Conservation (phyloP, 768 basidiomycete species). For the Serendipita sp. region DNA sequence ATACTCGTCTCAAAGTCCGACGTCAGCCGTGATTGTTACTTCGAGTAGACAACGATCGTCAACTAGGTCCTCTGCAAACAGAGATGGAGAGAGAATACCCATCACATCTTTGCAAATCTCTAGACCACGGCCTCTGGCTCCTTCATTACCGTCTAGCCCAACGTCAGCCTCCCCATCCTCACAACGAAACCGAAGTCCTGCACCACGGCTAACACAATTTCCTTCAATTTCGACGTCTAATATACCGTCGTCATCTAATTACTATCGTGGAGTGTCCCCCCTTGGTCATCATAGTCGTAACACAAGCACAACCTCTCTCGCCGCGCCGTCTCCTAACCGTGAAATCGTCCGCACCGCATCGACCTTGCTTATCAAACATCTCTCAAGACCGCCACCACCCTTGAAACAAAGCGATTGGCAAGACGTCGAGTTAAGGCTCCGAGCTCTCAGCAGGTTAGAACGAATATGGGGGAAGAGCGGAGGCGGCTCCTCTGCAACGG, state of each 20-base stretch:
- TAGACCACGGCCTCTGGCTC: not conserved
- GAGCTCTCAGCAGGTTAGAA: conserved; percentile 48
- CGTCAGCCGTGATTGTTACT: not conserved
- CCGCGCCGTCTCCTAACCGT: conserved; percentile 36
- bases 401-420: conserved; percentile 49
- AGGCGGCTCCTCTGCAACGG: conserved; percentile 23
- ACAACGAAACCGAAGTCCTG: not conserved
- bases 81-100: not conserved
- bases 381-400: conserved; percentile 43
- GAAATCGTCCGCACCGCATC: conserved; percentile 53
- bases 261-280: conserved; percentile 21
- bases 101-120: conserved; percentile 1
- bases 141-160: not conserved
- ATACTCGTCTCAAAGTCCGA: not conserved
- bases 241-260: conserved; percentile 17
- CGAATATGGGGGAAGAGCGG: conserved; percentile 57
- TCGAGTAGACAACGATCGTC: not conserved
- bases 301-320: conserved; percentile 42
- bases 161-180: conserved; percentile 8
- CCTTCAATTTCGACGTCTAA: conserved; percentile 10
- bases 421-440: conserved; percentile 54
- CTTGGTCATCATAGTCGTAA: conserved; percentile 36
- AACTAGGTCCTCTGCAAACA: not conserved
- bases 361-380: conserved; percentile 48
- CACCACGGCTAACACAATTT: not conserved